Conservation (phyloP, 148 eudicot species). For the Euryodendron excelsum region DNA sequence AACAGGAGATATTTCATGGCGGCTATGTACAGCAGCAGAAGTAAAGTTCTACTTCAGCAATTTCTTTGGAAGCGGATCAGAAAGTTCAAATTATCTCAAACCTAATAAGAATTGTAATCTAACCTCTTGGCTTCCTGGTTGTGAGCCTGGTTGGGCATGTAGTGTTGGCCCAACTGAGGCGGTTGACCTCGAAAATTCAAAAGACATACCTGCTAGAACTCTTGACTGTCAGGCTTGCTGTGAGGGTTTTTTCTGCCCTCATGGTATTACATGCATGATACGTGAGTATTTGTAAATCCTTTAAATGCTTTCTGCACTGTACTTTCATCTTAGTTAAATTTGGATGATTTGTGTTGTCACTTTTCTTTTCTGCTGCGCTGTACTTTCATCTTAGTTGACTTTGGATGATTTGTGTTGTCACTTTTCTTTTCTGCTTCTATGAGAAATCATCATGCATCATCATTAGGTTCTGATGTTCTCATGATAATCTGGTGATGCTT, state of each 20-base stretch:
- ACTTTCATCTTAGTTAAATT: neutral
- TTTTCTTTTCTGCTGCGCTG: too few relatives aligned
- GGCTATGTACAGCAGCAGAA: constrained; percentile 72
- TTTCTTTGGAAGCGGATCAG: constrained; percentile 22
- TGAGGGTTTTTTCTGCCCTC: constrained; percentile 84
- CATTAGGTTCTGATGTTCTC: neutral
- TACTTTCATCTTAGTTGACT: neutral
- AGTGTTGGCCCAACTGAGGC: constrained; percentile 17
- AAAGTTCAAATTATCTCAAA: constrained; percentile 19
- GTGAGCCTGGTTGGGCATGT: constrained; percentile 89
- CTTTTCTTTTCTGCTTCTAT: too few relatives aligned
- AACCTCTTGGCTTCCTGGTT: constrained; percentile 59
- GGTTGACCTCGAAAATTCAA: constrained; percentile 34
- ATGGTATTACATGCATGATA: constrained; percentile 81
- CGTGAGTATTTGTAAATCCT: constrained; percentile 35
- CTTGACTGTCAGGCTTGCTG: constrained; percentile 55
- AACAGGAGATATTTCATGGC: constrained; percentile 47
- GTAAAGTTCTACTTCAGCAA: constrained; percentile 46
- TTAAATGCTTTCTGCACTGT: neutral
- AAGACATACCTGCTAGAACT: constrained; percentile 48
- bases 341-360: neutral
- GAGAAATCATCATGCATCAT: neutral
- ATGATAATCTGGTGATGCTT: neutral
- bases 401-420: neutral
- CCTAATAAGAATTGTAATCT: constrained; percentile 65